A percentile compares a stretch with the other conserved stretches of the same genome.
phyloP scores from a whole-genome alignment of 495 filamentous ascomycete species.

The Diplogelasinospora grovesii region DNA sequence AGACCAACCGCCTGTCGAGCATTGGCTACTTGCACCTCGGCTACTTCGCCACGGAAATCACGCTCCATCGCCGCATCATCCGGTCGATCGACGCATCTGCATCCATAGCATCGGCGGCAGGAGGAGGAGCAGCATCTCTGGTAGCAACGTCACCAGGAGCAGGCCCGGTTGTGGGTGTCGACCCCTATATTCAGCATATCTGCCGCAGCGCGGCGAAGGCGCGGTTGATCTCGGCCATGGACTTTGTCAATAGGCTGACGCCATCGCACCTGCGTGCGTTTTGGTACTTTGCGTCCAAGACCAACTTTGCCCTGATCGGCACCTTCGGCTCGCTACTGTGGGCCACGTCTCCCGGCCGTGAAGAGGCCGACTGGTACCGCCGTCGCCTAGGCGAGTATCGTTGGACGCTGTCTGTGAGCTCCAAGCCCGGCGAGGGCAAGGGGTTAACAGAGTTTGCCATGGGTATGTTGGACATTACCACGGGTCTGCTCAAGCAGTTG shows the following conservation, averaged over 20 bases:
- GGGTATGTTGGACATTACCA: conserved; percentile 61
- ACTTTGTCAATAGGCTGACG: conserved; percentile 68
- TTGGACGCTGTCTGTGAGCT: conserved; percentile 86
- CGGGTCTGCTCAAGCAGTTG: conserved; percentile 48
- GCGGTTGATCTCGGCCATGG: conserved; percentile 69
- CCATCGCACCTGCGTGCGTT: conserved; percentile 66
- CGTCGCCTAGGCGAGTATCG: conserved; percentile 79
- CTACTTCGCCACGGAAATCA: conserved; percentile 81
- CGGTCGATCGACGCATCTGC: conserved; percentile 52
- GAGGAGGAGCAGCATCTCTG: no score
- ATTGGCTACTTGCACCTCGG: conserved; percentile 74
- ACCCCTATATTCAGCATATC: conserved; percentile 81
- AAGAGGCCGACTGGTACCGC: conserved; percentile 96
- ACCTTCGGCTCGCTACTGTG: conserved; percentile 77
- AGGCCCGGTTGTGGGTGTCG: conserved; percentile 29
- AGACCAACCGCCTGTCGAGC: conserved; percentile 46
- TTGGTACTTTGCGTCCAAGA: conserved; percentile 78
- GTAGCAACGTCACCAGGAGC: conserved; percentile 5
- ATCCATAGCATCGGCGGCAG: conserved; percentile 13
- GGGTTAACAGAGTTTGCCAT: conserved; percentile 69
- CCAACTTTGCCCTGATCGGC: conserved; percentile 75
- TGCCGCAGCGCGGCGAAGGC: conserved; percentile 88
- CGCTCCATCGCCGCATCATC: conserved; percentile 74
- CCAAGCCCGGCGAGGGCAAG: conserved; percentile 61
- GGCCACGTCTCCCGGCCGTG: conserved; percentile 75